Evolutionary conservation across 1,284 basidiomycete genomes (phyloP), one percentile per base, ranked within the genome.

Genomic region (Entoloma clypeatum): DNA sequence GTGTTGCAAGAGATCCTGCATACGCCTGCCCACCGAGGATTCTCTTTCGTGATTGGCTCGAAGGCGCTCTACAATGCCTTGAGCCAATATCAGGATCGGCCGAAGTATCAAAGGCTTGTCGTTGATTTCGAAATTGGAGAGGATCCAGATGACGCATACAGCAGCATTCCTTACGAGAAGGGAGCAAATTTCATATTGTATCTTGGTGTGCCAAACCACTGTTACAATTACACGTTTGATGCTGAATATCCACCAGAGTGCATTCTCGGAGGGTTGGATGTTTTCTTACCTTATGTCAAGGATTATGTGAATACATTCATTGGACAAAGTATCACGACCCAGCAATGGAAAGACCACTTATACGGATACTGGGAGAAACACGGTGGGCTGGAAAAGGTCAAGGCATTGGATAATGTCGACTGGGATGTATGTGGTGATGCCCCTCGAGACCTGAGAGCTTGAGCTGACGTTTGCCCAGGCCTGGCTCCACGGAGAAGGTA

Each of bases 401-500:
- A 81, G 48, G 74, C 76, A 22, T 73, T 98, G 25, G 73, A 86
- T 50, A 72, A 66, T 37, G 74, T 96, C 28, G 81, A 93, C 56
- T 94, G 86, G 81, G 67, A 92, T 57, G 90, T 83, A 48, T 48
- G 75, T 61, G 7, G 18, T 21, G 41, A 32, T 29, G 21, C 30
- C 17, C 35, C 34, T 14, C n/a, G 28, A 22, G 3, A 24, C 4
- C 21, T 26, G 13, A 10, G 30, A 19, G 17, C 24, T 25, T 19
- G 11, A 23, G 25, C 19, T 28, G 29, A 44, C 19, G 42, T 38
- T 35, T 44, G 11, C 10, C n/a, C 53, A 91, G 77, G 82, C 76
- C 29, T 97, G 93, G 93, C 68, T 96, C 31, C 78, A 87, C 54
- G 93, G 93, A 28, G 83, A 87, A 59, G 92, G 92, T 1, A 50